Base-by-base conservation (phyloP, 257 asterid genomes). In the Lavandula angustifolia region DNA sequence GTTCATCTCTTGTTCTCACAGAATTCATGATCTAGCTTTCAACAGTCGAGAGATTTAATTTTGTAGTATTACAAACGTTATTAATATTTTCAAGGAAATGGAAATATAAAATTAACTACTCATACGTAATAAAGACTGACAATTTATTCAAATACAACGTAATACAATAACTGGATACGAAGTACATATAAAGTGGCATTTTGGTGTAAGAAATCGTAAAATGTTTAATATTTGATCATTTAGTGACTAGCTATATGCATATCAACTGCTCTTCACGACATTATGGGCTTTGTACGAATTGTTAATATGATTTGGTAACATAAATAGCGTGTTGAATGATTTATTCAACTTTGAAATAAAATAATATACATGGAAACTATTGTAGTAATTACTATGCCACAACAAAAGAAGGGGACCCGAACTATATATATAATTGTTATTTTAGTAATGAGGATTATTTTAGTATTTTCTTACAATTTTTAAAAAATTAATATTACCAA, bases 131-230 rank as follows among this genome's bases (percentile, higher is more conserved):
- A 54, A 17, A 14, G 47, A 61, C 67, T 54, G 62, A 34, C 11
- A 40, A 43, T 63, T 18, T 49, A 27, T 49, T 58, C 49, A 64
- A 4, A 7, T 48, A 17, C 16, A 57, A 8, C 31, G 16, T 1
- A 40, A 42, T 49, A 10, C 56, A 63, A n/a, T 35, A 12, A 48
- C 22, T 27, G 1, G 9, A 42, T 60, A 4, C 10, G 13, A 42
- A 67, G 32, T 7, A 37, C 31, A 4, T 3, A 43, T 14, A 56
- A 47, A 9, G 3, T 12, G 31, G 43, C 67, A 7, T 41, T 60
- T 29, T 17, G 16, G 55, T 62, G 66, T 63, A 63, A 62, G 51
- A 53, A 31, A 70, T 55, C 9, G 33, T 37, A 55, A 53, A 22
- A 48, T 46, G 41, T 12, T 54, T 9, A 67, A 67, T 56, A 57